Evolutionary conservation across 2,329 filamentous ascomycete species (phyloP).

Genomic region (Dactylellina drechsleri): DNA sequence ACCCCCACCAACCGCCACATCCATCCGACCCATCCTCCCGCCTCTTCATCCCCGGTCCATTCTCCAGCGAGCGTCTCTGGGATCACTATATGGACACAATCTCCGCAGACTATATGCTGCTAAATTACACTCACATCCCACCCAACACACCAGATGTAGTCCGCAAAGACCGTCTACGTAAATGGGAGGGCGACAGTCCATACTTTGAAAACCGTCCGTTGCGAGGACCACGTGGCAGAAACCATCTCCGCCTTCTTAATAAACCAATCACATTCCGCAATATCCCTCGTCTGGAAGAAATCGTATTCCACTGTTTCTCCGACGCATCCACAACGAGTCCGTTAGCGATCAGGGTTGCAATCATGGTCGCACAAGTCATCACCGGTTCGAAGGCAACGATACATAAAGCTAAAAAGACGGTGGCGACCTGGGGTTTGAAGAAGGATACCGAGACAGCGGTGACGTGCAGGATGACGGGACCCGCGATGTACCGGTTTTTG

Average conservation of each 20-base stretch:
- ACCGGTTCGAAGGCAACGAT: slow-evolving; percentile 78
- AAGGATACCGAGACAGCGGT: slow-evolving; percentile 77
- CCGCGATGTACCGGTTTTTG: slow-evolving; percentile 87
- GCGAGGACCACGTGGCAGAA: slow-evolving; percentile 82
- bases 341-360: slow-evolving; percentile 80
- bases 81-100: slow-evolving; percentile 91
- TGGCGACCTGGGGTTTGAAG: slow-evolving; percentile 78
- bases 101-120: slow-evolving; percentile 84
- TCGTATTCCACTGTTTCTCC: slow-evolving; percentile 83
- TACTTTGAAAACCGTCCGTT: slow-evolving; percentile 93
- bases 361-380: slow-evolving; percentile 85
- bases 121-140: slow-evolving; percentile 86
- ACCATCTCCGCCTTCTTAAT: slow-evolving; percentile 77
- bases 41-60: slow-evolving; percentile 88
- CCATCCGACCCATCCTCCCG: slow-evolving; percentile 87
- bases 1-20: slow-evolving; percentile 89
- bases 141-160: slow-evolving; percentile 74
- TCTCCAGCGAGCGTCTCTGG: slow-evolving; percentile 84
- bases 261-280: slow-evolving; percentile 81
- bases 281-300: slow-evolving; percentile 80
- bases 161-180: slow-evolving; percentile 75
- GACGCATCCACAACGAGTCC: slow-evolving; percentile 75
- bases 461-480: slow-evolving; percentile 79
- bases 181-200: slow-evolving; percentile 89
- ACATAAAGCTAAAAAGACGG: slow-evolving; percentile 75